Base-by-base conservation (phyloP, 164 flowering plant species). In the Kingdonia uniflora region DNA sequence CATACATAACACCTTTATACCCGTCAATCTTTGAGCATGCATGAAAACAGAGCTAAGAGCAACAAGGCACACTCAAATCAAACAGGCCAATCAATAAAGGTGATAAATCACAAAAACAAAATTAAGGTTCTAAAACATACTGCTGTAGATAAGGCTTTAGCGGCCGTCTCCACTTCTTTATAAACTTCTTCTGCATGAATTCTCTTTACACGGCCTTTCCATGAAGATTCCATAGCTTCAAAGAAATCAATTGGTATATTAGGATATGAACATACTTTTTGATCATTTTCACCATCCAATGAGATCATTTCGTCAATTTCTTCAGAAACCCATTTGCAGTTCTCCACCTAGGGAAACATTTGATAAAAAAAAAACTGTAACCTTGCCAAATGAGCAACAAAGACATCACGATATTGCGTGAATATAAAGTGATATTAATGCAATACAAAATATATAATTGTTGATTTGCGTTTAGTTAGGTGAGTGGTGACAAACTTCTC, bases 141-240 rank as follows among this genome's bases (percentile, higher is more conserved):
- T 40, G 95, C 95, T 52, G 55, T 45, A 51, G 88, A 74, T 49
- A 92, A 76, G 48, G 77, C 76, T 58, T 75, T 72, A 37, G 91
- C 87, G 39, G 95, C 91, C 54, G 65, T 69, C 62, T 86, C 91
- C 51, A 92, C 99, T 65, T 81, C 89, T 14, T 50, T 58, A 63
- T 68, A 74, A 49, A 66, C 80, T 55, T 82, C 80, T 57, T 78
- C 82, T 51, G 89, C 63, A 67, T 88, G 99, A 35, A 80, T 73
- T 57, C 76, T 82, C 70, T 80, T 88, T 43, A 92, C 83, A 51
- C 96, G 95, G 35, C 89, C 83, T 72, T 79, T 88, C 96, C 99
- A 92, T 19, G 89, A 67, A 51, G 81, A 82, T 54, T 92, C 99
- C 82, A 88, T 78, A 55, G 81, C 95, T 62, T 77, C 88, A 62